Evolutionary conservation across 331 rosid species (phyloP).

Genomic region (Malus hybrid): DNA sequence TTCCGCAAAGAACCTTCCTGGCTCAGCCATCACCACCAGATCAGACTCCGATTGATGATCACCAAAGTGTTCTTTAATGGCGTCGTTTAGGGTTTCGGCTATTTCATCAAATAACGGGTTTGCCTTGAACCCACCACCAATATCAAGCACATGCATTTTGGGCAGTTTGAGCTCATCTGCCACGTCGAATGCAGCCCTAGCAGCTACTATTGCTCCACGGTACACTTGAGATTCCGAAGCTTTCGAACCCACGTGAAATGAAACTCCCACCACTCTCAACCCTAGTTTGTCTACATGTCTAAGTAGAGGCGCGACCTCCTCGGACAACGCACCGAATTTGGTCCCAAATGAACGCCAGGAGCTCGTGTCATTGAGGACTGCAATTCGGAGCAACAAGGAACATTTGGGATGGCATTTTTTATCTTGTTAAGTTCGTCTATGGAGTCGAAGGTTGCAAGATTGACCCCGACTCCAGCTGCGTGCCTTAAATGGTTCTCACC

Average conservation of each 20-base stretch:
- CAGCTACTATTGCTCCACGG: not conserved
- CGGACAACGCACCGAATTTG: not conserved
- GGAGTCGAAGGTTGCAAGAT: not conserved
- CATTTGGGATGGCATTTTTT: not conserved
- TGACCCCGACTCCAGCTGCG: not conserved
- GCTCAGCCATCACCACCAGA: constrained; percentile 4
- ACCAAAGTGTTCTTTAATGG: not conserved
- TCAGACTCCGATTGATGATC: not conserved
- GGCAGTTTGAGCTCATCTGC: not conserved
- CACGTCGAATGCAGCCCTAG: not conserved
- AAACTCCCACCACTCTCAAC: not conserved
- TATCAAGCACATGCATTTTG: not conserved
- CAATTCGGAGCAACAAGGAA: not conserved
- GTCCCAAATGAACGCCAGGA: not conserved
- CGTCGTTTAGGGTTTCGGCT: not conserved
- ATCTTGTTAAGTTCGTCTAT: not conserved
- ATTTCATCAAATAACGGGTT: not conserved
- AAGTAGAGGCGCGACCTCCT: not conserved
- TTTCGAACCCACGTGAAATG: not conserved
- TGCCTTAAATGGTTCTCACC: not conserved
- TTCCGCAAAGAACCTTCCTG: constrained; percentile 11
- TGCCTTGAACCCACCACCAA: not conserved
- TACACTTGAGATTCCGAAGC: not conserved
- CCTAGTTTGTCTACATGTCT: not conserved
- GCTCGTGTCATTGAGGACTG: not conserved